These are phyloP conservation scores for Fusarium marasasianum DNA, from an alignment of 2,329 filamentous ascomycete genomes.

Conservation along the genomic window DNA sequence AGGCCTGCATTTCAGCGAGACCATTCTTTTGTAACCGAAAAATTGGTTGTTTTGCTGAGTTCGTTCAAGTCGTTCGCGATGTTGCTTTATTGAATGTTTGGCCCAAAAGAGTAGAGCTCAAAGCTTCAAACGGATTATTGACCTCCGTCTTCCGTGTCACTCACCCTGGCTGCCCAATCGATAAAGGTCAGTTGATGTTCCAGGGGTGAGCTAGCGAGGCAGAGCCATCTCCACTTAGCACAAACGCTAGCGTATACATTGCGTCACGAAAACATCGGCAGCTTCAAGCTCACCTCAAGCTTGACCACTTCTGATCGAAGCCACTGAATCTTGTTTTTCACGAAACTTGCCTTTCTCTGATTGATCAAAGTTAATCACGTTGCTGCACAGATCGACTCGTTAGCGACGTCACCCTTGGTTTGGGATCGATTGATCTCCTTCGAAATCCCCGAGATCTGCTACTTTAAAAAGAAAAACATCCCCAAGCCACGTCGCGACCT, in stretches of 20 bases:
- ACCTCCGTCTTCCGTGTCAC: constrained; percentile 10
- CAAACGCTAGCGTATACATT: constrained; percentile 34
- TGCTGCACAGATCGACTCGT: neutral
- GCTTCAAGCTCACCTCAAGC: constrained; percentile 26
- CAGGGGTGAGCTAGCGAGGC: constrained; percentile 1
- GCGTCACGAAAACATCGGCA: constrained; percentile 37
- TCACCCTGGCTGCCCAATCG: neutral
- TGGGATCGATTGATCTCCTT: constrained; percentile 13
- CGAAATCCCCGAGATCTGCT: constrained; percentile 16
- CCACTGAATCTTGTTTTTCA: constrained; percentile 27
- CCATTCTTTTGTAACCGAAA: constrained; percentile 46
- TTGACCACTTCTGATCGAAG: constrained; percentile 10
- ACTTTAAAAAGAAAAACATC: neutral
- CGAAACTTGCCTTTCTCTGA: constrained; percentile 14
- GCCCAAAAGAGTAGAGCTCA: constrained; percentile 35
- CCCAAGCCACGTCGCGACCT: constrained; percentile 16
- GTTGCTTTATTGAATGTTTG: constrained; percentile 30
- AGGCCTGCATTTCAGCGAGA: constrained; percentile 83
- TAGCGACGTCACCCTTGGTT: constrained; percentile 29
- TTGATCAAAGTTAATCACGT: constrained; percentile 15
- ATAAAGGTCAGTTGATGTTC: neutral
- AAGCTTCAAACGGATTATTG: constrained; percentile 24
- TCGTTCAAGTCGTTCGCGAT: constrained; percentile 8
- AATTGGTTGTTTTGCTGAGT: constrained; percentile 24
- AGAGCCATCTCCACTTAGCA: constrained; percentile 16